Evolutionary conservation across 352 stramenopile species (phyloP), one percentile per base, ranked within the genome.

Genomic region (Phytophthora parvispora): DNA sequence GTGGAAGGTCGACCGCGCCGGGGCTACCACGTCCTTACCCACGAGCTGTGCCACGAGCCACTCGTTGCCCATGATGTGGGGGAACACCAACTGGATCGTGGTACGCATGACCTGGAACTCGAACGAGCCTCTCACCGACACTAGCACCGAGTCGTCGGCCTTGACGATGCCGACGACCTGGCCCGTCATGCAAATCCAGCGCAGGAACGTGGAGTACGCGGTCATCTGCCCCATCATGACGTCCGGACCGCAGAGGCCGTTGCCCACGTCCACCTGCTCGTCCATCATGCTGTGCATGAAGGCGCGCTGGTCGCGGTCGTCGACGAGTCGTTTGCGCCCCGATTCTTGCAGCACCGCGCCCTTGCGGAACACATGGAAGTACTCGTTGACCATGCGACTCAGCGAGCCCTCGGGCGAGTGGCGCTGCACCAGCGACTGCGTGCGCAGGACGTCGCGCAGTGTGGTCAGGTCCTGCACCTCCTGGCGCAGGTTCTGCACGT

Each of bases 381-480:
- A 61, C 28, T 67, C 49, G 6, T 61, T 55, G 16, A 61, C 60
- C 16, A 67, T 5, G 12, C 42, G 49, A n/a, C 28, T 34, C 7
- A 67, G 9, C 9, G 60, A 67, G 7, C 49, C 60, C 22, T 67
- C 60, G 10, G 49, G 40, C 16, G 49, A 61, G 38, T 67, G n/a
- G 15, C 49, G 49, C 6, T 38, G 50, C 1, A 55, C 8, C 38
- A 67, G 31, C 15, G 43, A 40, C 13, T 48, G 29, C 6, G 57
- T 42, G 29, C 22, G n/a, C 31, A 63, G 31, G 22, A 63, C 6
- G 20, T 63, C 56, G 20, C 56, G 56, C 20, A 64, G 16, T 6
- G 66, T 18, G 74, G 63, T 20, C 61, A 82, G 49, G 43, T 83
- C 52, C 36, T 75, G 69, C 64, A 81, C 78, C 51, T 75, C 50